Percentiles rank a stretch among this genome's conserved stretches.
These are phyloP conservation scores for Trichocomaceae sp. DNA, from an alignment of 2,329 filamentous ascomycete species.

Conservation along the genomic window DNA sequence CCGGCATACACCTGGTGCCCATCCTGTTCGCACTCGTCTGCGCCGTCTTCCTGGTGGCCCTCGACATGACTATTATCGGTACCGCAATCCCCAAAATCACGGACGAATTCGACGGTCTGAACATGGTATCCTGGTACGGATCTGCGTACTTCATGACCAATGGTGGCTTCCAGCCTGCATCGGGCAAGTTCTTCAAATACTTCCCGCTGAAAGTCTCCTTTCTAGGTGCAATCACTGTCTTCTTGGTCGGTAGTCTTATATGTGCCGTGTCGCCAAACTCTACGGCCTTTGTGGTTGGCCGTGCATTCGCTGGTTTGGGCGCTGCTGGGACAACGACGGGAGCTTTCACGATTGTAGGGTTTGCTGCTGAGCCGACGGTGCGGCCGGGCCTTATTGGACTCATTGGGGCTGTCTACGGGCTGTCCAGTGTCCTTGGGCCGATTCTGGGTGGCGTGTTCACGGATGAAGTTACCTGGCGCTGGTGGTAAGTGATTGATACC, in stretches of 20 bases:
- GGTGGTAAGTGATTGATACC: not conserved
- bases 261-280: constrained; percentile 31
- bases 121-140: not conserved
- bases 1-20: too few relatives aligned
- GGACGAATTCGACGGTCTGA: not conserved
- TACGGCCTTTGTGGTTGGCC: constrained; percentile 29
- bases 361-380: constrained; percentile 20
- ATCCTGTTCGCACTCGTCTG: too few relatives aligned
- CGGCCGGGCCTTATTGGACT: constrained; percentile 16
- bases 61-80: too few relatives aligned
- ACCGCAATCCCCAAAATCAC: not conserved
- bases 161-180: constrained; percentile 35
- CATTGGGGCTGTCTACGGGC: not conserved
- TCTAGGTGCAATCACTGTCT: not conserved
- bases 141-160: not conserved
- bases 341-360: constrained; percentile 19
- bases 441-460: not conserved
- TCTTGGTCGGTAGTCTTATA: constrained; percentile 31
- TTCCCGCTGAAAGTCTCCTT: constrained; percentile 19
- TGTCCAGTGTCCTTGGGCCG: not conserved
- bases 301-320: constrained; percentile 32
- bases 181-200: constrained; percentile 44
- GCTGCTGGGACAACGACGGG: constrained; percentile 29
- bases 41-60: too few relatives aligned
- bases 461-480: not conserved